These are phyloP conservation scores for Lycium barbarum DNA, from an alignment of 257 asterid genomes.

Conservation along the genomic window DNA sequence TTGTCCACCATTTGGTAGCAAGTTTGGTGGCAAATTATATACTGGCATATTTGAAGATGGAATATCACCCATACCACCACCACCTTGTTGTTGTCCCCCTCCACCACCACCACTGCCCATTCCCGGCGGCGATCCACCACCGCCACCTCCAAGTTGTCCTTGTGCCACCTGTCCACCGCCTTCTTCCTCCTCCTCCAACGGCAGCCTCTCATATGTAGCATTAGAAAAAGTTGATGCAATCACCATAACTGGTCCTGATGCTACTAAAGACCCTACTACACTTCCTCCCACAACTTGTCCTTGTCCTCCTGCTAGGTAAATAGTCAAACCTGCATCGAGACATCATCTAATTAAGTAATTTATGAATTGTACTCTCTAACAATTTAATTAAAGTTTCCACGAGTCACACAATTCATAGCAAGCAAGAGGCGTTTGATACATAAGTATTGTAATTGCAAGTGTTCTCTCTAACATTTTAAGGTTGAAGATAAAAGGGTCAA, in stretches of 20 bases:
- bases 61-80: constrained; percentile 49
- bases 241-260: constrained; percentile 75
- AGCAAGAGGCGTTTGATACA: not conserved
- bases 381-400: not conserved
- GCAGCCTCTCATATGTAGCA: constrained; percentile 71
- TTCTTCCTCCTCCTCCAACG: constrained; percentile 65
- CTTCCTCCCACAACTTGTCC: constrained; percentile 77
- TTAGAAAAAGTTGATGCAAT: constrained; percentile 70
- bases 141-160: constrained; percentile 43
- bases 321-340: constrained; percentile 50
- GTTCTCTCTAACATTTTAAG: not conserved
- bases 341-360: constrained; percentile 18
- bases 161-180: constrained; percentile 32
- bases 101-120: constrained; percentile 46
- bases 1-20: constrained; percentile 55
- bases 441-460: not conserved
- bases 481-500: not conserved
- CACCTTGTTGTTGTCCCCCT: constrained; percentile 36
- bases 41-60: constrained; percentile 42
- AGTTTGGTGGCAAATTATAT: constrained; percentile 46
- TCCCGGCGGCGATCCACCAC: constrained; percentile 44
- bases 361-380: not conserved
- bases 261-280: constrained; percentile 64
- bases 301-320: constrained; percentile 66
- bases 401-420: not conserved